These are phyloP conservation scores for Plasmodium vivax DNA, from an alignment of 169 alveolate genomes.

Conservation along the genomic window DNA sequence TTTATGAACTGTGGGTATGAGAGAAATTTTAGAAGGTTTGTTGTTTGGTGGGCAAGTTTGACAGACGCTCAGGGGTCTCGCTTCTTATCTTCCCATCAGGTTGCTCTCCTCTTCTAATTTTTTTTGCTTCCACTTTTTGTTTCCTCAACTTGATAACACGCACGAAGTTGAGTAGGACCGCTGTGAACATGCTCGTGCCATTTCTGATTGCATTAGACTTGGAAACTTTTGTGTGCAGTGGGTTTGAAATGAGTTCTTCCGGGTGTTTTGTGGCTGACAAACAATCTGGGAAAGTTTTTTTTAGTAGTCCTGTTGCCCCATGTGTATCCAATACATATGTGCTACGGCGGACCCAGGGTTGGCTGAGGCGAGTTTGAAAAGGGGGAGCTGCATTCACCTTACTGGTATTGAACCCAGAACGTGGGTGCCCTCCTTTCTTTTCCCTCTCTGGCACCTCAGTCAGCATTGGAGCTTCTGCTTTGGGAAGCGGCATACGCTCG, in stretches of 20 bases:
- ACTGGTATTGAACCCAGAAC: neutral
- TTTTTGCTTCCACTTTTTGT: neutral
- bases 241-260: neutral
- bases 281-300: neutral
- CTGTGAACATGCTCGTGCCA: neutral
- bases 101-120: neutral
- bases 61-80: neutral
- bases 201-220: neutral
- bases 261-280: neutral
- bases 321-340: neutral
- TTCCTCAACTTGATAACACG: neutral
- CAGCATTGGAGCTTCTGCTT: neutral
- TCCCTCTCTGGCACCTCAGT: neutral
- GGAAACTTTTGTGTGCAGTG: neutral
- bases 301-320: neutral
- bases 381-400: neutral
- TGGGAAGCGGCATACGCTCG: neutral
- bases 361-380: neutral
- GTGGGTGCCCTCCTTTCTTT: neutral
- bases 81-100: neutral
- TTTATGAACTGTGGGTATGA: neutral
- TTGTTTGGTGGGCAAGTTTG: neutral
- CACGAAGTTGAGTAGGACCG: neutral
- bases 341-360: slow-evolving; percentile 7
- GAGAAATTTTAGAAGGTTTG: neutral